Conservation (phyloP, 306 rosid genomes). For the Corylus heterophylla region DNA sequence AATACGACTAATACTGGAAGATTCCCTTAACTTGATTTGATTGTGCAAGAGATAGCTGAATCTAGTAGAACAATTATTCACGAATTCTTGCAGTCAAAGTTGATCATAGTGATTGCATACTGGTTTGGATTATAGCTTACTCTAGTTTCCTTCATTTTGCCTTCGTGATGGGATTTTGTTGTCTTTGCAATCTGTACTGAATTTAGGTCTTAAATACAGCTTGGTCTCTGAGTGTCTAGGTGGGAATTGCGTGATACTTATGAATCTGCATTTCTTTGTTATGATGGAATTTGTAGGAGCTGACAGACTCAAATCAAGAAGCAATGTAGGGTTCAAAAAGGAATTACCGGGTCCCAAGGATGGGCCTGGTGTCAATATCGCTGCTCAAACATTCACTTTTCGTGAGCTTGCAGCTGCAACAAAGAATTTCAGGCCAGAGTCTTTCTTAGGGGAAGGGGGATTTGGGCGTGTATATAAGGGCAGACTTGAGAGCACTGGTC, state of each 20-base stretch:
- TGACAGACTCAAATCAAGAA: conserved; percentile 61
- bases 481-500: conserved; percentile 71
- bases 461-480: conserved; percentile 95
- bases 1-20: not conserved
- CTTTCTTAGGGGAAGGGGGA: conserved; percentile 92
- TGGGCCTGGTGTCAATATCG: conserved; percentile 59
- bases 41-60: conserved; percentile 9
- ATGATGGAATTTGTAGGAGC: conserved; percentile 49
- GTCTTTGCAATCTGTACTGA: not conserved
- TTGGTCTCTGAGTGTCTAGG: not conserved
- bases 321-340: conserved; percentile 62
- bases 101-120: not conserved
- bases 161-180: not conserved
- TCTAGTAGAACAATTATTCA: conserved; percentile 4
- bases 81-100: conserved; percentile 9
- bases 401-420: conserved; percentile 86
- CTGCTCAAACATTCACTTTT: conserved; percentile 85
- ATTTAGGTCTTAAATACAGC: not conserved
- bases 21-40: conserved; percentile 6
- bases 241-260: conserved; percentile 15
- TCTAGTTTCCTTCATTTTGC: conserved; percentile 14
- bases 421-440: conserved; percentile 75
- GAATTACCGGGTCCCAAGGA: conserved; percentile 66
- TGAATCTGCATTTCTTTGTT: conserved; percentile 29
- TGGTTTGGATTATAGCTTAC: conserved; percentile 22